phyloP scores from a whole-genome alignment of 1,284 basidiomycete species.

The Anthracocystis walkeri region DNA sequence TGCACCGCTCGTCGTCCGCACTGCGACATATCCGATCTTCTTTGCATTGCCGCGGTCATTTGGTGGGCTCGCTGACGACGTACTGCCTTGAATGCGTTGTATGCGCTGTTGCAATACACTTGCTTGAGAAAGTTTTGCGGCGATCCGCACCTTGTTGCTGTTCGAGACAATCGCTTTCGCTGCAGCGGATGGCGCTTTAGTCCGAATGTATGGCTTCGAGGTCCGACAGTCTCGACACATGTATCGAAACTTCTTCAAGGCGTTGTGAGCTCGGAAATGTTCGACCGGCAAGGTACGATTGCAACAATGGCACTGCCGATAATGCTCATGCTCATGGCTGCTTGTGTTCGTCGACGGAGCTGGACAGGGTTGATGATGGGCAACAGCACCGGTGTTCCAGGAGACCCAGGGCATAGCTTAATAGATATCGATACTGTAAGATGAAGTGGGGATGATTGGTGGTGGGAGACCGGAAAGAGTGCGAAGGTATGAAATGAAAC shows the following conservation, averaged over 20 bases:
- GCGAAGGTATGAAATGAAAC: no score
- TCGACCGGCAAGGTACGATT: neutral
- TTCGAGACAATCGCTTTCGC: neutral
- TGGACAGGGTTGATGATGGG: neutral
- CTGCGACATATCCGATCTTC: neutral
- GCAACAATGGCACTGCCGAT: neutral
- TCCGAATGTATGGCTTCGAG: neutral
- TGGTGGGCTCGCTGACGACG: no score
- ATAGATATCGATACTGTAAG: no score
- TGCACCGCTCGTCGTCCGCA: neutral
- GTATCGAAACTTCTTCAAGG: neutral
- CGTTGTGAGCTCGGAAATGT: neutral
- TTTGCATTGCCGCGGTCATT: neutral
- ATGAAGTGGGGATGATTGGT: no score
- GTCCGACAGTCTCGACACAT: conserved; percentile 2
- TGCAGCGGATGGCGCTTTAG: neutral
- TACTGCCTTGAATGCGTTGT: no score
- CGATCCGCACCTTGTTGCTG: neutral
- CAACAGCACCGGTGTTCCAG: no score
- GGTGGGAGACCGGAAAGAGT: no score
- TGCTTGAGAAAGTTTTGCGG: no score
- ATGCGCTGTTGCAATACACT: no score
- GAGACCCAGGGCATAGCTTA: no score
- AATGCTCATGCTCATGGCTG: no score
- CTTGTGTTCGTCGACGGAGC: neutral